Conservation (phyloP, 768 basidiomycete genomes). For the Russula sp. region DNA sequence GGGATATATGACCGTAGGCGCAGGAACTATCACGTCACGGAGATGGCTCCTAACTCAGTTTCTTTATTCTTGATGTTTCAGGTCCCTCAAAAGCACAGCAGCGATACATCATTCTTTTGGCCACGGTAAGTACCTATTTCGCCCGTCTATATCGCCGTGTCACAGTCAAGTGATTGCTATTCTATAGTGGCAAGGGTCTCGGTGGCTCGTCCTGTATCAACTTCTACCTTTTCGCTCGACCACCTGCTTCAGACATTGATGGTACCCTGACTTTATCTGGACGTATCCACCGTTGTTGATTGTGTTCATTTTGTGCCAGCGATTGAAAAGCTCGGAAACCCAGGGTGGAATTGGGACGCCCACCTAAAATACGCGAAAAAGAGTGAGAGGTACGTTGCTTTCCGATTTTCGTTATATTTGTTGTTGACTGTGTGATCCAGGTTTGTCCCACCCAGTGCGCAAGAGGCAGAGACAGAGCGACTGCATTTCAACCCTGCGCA, state of each 20-base stretch:
- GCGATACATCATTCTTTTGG: slow-evolving; percentile 23
- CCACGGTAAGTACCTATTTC: slow-evolving; percentile 9
- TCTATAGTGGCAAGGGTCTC: slow-evolving; percentile 29
- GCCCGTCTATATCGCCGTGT: too few species aligned
- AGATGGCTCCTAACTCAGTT: neutral
- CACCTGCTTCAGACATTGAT: slow-evolving; percentile 32
- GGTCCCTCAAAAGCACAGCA: slow-evolving; percentile 28
- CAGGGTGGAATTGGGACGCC: slow-evolving; percentile 35
- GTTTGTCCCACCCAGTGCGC: slow-evolving; percentile 13
- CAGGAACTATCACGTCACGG: neutral
- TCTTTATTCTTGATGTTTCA: neutral
- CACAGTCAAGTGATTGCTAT: neutral
- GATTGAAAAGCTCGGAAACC: slow-evolving; percentile 33
- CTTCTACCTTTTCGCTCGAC: slow-evolving; percentile 30
- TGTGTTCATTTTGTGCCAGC: slow-evolving; percentile 6
- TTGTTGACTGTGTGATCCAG: neutral
- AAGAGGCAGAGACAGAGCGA: slow-evolving; percentile 10
- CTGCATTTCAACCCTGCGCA: slow-evolving; percentile 16
- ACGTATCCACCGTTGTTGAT: neutral
- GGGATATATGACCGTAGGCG: slow-evolving; percentile 27
- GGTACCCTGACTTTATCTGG: slow-evolving; percentile 8
- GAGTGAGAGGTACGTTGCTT: slow-evolving; percentile 20
- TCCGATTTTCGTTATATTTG: neutral
- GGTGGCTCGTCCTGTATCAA: slow-evolving; percentile 30
- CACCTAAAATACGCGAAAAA: slow-evolving; percentile 30